Conservation (phyloP, 1,284 basidiomycete genomes). For the Tremellales sp. region DNA sequence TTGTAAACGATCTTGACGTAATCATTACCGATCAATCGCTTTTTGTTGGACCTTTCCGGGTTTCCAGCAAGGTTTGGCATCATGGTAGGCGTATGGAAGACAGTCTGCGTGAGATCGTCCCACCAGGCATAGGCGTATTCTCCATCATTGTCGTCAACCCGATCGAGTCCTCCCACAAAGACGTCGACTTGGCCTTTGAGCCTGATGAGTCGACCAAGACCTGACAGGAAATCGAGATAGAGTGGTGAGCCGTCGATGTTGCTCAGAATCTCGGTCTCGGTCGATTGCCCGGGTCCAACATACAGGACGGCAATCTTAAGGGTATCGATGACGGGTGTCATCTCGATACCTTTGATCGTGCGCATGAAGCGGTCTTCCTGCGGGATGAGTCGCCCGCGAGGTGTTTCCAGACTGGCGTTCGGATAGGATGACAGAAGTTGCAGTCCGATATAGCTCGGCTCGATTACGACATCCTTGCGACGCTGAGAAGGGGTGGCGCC, state of each 20-base stretch:
- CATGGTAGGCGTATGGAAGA: slow-evolving; percentile 94
- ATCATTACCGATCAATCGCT: slow-evolving; percentile 91
- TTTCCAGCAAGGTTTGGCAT: slow-evolving; percentile 81
- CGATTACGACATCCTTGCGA: slow-evolving; percentile 75
- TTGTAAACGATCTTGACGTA: slow-evolving; percentile 96
- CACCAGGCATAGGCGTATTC: slow-evolving; percentile 95
- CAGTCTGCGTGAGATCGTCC: slow-evolving; percentile 93
- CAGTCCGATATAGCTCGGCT: slow-evolving; percentile 81
- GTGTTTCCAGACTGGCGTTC: slow-evolving; percentile 46
- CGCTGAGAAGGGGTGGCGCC: slow-evolving; percentile 77
- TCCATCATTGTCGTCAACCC: slow-evolving; percentile 74
- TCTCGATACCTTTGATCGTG: slow-evolving; percentile 69
- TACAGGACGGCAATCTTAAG: slow-evolving; percentile 97
- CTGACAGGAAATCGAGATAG: slow-evolving; percentile 87
- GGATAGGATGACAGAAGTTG: slow-evolving; percentile 79
- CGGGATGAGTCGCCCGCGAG: slow-evolving; percentile 49
- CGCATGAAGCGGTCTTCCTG: slow-evolving; percentile 57
- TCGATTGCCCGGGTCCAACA: slow-evolving; percentile 83
- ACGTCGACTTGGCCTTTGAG: slow-evolving; percentile 88
- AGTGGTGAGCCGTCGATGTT: slow-evolving; percentile 92
- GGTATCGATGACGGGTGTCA: slow-evolving; percentile 92
- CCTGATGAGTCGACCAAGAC: slow-evolving; percentile 81
- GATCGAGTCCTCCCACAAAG: slow-evolving; percentile 89
- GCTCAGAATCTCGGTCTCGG: slow-evolving; percentile 79
- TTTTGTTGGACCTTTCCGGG: slow-evolving; percentile 73